Base-by-base conservation (phyloP, 306 rosid species). In the Pyrus betulifolia region DNA sequence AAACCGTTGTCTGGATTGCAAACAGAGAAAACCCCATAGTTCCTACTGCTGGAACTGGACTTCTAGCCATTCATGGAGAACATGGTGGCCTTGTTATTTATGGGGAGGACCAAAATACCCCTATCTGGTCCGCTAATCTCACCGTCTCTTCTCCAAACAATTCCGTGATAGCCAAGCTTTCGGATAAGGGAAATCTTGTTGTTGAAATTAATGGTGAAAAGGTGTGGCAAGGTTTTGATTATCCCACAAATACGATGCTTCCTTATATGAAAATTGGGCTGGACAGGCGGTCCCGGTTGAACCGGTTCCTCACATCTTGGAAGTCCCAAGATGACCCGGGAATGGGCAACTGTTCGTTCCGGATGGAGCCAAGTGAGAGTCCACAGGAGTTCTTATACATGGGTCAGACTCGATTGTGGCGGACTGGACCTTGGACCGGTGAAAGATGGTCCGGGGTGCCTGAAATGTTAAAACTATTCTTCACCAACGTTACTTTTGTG, bases 1-100 rank as follows among this genome's bases (percentile, higher is more conserved):
- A 31, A 75, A 86, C 89, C 23, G 25, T 86, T 4, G 93, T 92
- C 19, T 92, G 96, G 97, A 88, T 92, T 59, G 91, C 96, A 15
- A 92, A 89, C 70, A 82, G 88, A 76, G 81, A 88, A 73, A 51
- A 2, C 60, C 90, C 89, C 35, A 31, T 31, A 31, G 5, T 31
- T 31, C 35, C 35, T 31, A 31, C 5, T 31, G 35, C 35, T 31
- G 6, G 35, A 31, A 31, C 35, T 4, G 35, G 35, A 4, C 0
- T 4, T 5, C 35, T 31, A 4, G 35, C 35, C 35, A 31, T 31
- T 31, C 35, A 31, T 31, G 35, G 35, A 31, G 35, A 31, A 4
- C 35, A 31, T 31, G 35, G 35, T 0, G 35, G 35, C 35, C 33
- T 30, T 30, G 33, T 30, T 4, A 30, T 30, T 3, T 4, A 30